Evolutionary conservation across 805 yeast genomes (phyloP), one percentile per base, ranked within the genome.

Genomic region (Candida xiaguanensis): DNA sequence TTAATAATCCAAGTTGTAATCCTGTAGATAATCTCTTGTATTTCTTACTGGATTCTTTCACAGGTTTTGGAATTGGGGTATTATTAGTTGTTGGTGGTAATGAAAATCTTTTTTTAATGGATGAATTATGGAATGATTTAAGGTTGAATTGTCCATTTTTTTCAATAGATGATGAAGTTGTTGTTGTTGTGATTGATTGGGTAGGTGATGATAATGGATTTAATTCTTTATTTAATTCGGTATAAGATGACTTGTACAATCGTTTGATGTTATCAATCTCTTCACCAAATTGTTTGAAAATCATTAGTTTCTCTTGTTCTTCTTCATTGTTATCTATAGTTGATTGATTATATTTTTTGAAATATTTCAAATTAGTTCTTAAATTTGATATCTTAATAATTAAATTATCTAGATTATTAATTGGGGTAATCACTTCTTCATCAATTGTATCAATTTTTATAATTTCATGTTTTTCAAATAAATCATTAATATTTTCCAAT

Each of bases 341-440:
- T 1, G 68, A 58, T 29, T 52, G 54, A 41, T 63, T 61, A 46
- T 66, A 68, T 34, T 65, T 65, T 35, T 61, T 53, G 44, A 66
- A 68, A 43, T 49, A 67, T 38, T 55, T 60, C 25, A 68, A 46
- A 43, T 66, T 67, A 2, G 65, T 56, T 4, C 67, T 46, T 15
- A 67, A 40, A 24, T 53, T 58, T 3, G 61, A 49, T 17, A 67
- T 40, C 37, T 63, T 65, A 34, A 47, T 48, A 8, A 66, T 56
- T 34, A 68, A 48, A 25, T 51, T 49, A 24, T 46, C 40, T 26
- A 67, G 38, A 36, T 55, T 54, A 2, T 50, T 22, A 27, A 12
- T n/a, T 7, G 27, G 23, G 22, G 29, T 4, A 19, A 56, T 37
- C 38, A 52, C 51, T 31, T 51, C 47, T 39, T 53, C 41, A 13